Conservation (phyloP, 768 basidiomycete genomes). For the Mycena venus region DNA sequence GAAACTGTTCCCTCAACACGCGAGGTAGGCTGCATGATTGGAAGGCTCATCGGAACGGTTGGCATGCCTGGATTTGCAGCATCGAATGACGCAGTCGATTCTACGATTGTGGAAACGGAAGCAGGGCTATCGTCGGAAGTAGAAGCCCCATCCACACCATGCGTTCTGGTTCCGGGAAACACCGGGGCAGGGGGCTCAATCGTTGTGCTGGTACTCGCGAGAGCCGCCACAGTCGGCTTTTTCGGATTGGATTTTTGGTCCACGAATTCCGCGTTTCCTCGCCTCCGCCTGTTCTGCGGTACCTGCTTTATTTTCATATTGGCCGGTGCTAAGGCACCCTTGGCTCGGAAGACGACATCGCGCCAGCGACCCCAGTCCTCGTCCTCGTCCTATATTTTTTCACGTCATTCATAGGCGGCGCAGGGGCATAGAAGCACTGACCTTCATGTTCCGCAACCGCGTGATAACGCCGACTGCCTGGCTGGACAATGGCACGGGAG, state of each 20-base stretch:
- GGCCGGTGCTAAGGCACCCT: slow-evolving; percentile 66
- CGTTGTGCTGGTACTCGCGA: not conserved
- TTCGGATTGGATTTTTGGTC: slow-evolving; percentile 37
- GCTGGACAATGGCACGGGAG: slow-evolving; percentile 82
- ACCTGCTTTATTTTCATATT: slow-evolving; percentile 62
- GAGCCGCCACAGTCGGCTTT: slow-evolving; percentile 5
- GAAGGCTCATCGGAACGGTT: slow-evolving; percentile 3
- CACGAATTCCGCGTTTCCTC: slow-evolving; percentile 63
- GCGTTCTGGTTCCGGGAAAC: slow-evolving; percentile 24
- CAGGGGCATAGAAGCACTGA: slow-evolving; percentile 43
- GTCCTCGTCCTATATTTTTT: slow-evolving; percentile 73
- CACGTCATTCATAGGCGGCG: slow-evolving; percentile 3
- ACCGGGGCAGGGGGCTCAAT: not conserved
- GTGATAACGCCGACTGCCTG: slow-evolving; percentile 87
- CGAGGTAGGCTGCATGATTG: not conserved
- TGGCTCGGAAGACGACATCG: slow-evolving; percentile 86
- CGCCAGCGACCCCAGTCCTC: slow-evolving; percentile 94
- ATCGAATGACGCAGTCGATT: slow-evolving; percentile 1
- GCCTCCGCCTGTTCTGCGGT: slow-evolving; percentile 70
- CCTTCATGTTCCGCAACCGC: slow-evolving; percentile 86
- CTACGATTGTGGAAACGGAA: slow-evolving; percentile 22
- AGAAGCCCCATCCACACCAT: slow-evolving; percentile 24
- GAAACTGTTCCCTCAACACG: slow-evolving; percentile 7
- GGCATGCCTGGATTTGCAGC: slow-evolving; percentile 19
- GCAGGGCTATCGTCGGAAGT: slow-evolving; percentile 25